Evolutionary conservation across 2,329 filamentous ascomycete species (phyloP).

Genomic region (Graphilbum ipis-grandicollis): DNA sequence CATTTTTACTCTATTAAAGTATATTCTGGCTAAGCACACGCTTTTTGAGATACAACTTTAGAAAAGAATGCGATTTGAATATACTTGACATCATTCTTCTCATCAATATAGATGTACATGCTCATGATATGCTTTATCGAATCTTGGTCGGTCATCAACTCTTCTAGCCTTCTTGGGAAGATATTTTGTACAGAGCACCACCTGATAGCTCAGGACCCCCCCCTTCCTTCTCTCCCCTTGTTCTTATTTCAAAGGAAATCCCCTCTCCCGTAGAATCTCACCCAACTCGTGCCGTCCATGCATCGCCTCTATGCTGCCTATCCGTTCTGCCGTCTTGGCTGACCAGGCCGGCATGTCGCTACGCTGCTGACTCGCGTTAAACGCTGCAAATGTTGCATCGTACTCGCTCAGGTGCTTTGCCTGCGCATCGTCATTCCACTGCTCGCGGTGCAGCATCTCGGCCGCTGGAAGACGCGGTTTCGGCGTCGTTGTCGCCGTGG

Average conservation of each 20-base stretch:
- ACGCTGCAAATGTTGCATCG: conserved; percentile 10
- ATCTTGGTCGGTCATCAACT: too few relatives aligned
- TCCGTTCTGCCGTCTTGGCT: conserved; percentile 11
- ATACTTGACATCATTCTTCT: too few relatives aligned
- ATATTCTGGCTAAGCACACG: too few relatives aligned
- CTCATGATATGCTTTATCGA: too few relatives aligned
- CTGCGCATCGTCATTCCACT: conserved; percentile 10
- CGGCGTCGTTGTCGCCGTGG: conserved; percentile 9
- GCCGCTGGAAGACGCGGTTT: conserved; percentile 13
- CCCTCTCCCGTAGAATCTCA: conserved; percentile 10
- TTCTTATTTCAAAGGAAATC: conserved; percentile 11
- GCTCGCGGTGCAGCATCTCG: conserved; percentile 14
- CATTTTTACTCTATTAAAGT: too few relatives aligned
- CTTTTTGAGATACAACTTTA: too few relatives aligned
- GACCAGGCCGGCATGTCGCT: conserved; percentile 13
- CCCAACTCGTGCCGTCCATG: conserved; percentile 13
- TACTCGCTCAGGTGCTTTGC: too few relatives aligned
- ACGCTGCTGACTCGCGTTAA: conserved; percentile 12
- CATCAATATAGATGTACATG: too few relatives aligned
- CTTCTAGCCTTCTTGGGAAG: too few relatives aligned
- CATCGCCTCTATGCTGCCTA: conserved; percentile 13
- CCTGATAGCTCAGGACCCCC: too few relatives aligned
- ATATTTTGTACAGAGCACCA: too few relatives aligned
- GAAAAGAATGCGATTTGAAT: too few relatives aligned
- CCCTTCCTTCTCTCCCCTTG: neutral